These are phyloP conservation scores for Komagataella phaffii DNA, from an alignment of 805 yeast species.

Conservation along the genomic window DNA sequence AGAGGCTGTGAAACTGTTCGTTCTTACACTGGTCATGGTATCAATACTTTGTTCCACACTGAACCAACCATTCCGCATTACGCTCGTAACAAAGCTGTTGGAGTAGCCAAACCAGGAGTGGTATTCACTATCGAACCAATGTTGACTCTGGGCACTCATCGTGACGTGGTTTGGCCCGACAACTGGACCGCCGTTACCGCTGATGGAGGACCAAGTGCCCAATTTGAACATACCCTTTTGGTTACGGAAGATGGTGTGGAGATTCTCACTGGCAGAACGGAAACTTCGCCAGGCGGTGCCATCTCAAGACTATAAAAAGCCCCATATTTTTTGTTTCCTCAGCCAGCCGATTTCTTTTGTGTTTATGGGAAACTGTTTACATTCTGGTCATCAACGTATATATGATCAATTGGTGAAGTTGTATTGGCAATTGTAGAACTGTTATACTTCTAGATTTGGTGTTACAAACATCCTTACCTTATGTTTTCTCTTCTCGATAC, in stretches of 20 bases:
- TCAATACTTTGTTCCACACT: conserved; percentile 75
- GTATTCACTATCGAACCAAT: conserved; percentile 96
- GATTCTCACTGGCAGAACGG: conserved; percentile 71
- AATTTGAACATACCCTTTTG: conserved; percentile 85
- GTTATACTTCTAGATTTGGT: no score
- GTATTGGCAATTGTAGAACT: no score
- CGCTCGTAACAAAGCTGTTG: conserved; percentile 84
- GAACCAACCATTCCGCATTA: conserved; percentile 92
- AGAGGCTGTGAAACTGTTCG: conserved; percentile 79
- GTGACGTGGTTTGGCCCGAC: conserved; percentile 90
- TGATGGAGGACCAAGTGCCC: conserved; percentile 87
- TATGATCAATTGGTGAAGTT: no score
- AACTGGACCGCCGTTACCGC: conserved; percentile 91
- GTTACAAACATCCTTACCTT: no score
- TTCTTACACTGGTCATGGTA: conserved; percentile 91
- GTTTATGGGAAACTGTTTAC: no score
- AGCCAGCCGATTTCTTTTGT: neutral
- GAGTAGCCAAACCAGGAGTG: conserved; percentile 92
- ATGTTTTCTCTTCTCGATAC: neutral
- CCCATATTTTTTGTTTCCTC: neutral
- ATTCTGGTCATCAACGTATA: neutral
- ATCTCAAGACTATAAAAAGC: conserved; percentile 32
- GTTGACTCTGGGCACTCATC: conserved; percentile 76
- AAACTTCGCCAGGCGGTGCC: conserved; percentile 84
- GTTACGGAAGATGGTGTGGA: conserved; percentile 93